A percentile compares a stretch with the other conserved stretches of the same genome.
These are phyloP conservation scores for Boletus sp. DNA, from an alignment of 1,284 basidiomycete genomes.

Conservation along the genomic window DNA sequence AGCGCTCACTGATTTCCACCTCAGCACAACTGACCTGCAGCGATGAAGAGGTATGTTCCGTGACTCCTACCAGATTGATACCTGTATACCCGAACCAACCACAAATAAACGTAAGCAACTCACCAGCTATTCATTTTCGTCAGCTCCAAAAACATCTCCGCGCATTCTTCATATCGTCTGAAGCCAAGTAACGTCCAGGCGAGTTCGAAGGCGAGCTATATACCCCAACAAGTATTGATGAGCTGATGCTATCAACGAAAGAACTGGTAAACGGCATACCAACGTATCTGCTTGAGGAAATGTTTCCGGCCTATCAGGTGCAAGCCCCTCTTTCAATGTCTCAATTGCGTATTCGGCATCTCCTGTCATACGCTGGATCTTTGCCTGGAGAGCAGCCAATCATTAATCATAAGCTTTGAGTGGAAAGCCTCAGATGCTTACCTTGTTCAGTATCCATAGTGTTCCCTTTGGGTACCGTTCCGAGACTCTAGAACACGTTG, in stretches of 20 bases:
- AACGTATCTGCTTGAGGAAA: constrained; percentile 72
- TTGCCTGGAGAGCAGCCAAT: constrained; percentile 46
- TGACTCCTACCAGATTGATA: constrained; percentile 51
- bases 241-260: background rate
- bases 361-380: constrained; percentile 66
- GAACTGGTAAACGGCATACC: constrained; percentile 32
- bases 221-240: background rate
- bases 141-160: constrained; percentile 59
- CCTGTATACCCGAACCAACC: background rate
- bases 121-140: constrained; percentile 68
- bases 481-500: constrained; percentile 39
- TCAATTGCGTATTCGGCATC: constrained; percentile 61
- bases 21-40: constrained; percentile 44
- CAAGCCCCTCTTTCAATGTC: constrained; percentile 57
- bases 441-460: constrained; percentile 72
- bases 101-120: constrained; percentile 14
- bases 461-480: constrained; percentile 62
- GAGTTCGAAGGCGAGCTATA: constrained; percentile 68
- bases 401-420: background rate
- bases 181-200: constrained; percentile 71
- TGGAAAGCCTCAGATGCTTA: constrained; percentile 20
- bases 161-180: constrained; percentile 61
- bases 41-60: constrained; percentile 71
- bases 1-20: background rate
- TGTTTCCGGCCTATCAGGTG: constrained; percentile 43